A percentile compares a stretch with the other conserved stretches of the same genome.
Evolutionary conservation across 306 rosid genomes (phyloP).

Genomic region (Fagus crenata): DNA sequence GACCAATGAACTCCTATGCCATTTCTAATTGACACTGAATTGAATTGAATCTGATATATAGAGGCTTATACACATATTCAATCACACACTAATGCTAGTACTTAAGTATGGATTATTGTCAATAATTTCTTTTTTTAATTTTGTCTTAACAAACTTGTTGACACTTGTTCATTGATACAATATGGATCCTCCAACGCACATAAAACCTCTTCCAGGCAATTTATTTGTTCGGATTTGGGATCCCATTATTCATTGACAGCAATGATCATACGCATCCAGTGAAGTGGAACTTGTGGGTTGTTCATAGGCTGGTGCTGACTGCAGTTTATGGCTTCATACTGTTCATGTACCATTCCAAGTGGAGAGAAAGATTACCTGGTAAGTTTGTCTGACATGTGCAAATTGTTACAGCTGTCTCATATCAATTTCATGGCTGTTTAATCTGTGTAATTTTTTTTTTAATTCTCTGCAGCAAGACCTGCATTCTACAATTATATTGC

Average conservation of each 20-base stretch:
- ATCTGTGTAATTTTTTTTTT: slow-evolving; percentile 17
- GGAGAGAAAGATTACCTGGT: slow-evolving; percentile 95
- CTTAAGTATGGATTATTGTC: background rate
- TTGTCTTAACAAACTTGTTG: background rate
- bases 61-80: background rate
- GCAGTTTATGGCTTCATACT: slow-evolving; percentile 66
- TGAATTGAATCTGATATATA: background rate
- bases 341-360: slow-evolving; percentile 87
- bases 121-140: background rate
- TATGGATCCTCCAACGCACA: slow-evolving; percentile 22
- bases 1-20: slow-evolving; percentile 2
- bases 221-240: slow-evolving; percentile 74
- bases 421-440: slow-evolving; percentile 25
- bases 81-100: background rate
- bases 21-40: background rate
- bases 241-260: slow-evolving; percentile 70
- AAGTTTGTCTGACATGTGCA: slow-evolving; percentile 17
- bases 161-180: background rate
- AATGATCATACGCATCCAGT: slow-evolving; percentile 38
- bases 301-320: slow-evolving; percentile 73
- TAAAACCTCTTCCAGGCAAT: slow-evolving; percentile 57
- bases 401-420: slow-evolving; percentile 11
- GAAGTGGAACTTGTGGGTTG: slow-evolving; percentile 89
- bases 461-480: slow-evolving; percentile 75
- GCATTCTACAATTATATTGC: slow-evolving; percentile 80